Base-by-base conservation (phyloP, 495 filamentous ascomycete species). In the Elaphomyces granulatus region DNA sequence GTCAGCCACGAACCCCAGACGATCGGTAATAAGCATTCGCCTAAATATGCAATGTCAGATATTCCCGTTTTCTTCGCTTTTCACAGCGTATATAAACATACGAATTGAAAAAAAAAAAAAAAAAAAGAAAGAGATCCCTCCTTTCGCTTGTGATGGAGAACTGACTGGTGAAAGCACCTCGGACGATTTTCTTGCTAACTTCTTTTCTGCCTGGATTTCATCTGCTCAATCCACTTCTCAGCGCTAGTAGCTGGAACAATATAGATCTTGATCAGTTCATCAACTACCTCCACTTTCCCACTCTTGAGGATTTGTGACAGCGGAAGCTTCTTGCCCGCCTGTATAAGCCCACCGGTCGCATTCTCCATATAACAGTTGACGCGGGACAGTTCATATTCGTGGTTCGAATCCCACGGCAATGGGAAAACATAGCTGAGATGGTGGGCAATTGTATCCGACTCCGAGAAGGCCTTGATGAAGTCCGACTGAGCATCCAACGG, bases 281-380 rank as follows among this genome's bases (percentile, higher is more conserved):
- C 90, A 34, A 92, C 73, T 18, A 96, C 68, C 60, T 90, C 85
- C 3, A 87, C 73, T 47, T 83, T 87, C n/a, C 81, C 78, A 10
- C 68, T 60, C n/a, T 65, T 63, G 43, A 96, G 59, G 38, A 83
- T 70, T 63, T 86, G 80, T 44, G 83, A 50, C 44, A 95, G 52
- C 15, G 75, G 64, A 39, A 84, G 60, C 53, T 87, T 92, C 71
- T 79, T 84, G n/a, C 90, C 88, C 0, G 83, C 78, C 60, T 92
- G 94, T 41, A 88, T 69, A 47, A 98, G 49, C 8, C 90, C 92
- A 0, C 87, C 86, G 0, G 66, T 61, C 12, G 63, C 52, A 1
- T 85, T 96, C 63, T 94, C 83, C 69, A 87, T 81, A 53, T 80
- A 98, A 47, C 81, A 87, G 48, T 94, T 87, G n/a, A 95, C 82